Conservation (phyloP, 139 green algal genomes). For the Pleodorina starrii region DNA sequence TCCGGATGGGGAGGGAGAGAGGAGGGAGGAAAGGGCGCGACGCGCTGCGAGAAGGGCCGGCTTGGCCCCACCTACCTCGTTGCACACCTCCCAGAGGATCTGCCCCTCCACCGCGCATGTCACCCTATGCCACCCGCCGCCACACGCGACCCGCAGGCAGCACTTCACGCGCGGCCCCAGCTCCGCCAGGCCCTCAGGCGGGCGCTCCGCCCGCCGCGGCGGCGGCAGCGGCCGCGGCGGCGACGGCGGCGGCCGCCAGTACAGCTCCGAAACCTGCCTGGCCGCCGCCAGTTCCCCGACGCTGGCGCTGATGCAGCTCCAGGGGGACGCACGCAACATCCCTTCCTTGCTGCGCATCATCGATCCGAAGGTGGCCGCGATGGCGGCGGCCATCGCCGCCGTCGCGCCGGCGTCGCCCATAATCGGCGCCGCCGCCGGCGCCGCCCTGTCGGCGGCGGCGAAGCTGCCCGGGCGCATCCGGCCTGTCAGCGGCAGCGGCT, state of each 20-base stretch:
- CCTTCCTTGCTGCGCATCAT: slow-evolving; percentile 7
- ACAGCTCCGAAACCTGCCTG: background rate
- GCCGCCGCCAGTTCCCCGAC: background rate
- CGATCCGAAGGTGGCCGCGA: background rate
- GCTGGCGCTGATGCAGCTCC: background rate
- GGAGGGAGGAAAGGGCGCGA: too few relatives aligned
- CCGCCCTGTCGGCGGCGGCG: background rate
- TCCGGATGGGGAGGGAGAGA: too few relatives aligned
- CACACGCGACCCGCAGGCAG: background rate
- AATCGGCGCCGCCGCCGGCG: background rate
- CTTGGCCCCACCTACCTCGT: too few relatives aligned
- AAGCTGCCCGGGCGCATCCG: background rate
- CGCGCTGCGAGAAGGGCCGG: too few relatives aligned
- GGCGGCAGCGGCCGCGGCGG: background rate
- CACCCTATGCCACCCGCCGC: background rate
- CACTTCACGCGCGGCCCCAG: background rate
- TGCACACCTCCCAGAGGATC: too few relatives aligned
- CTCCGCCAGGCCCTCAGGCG: background rate
- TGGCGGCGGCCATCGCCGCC: background rate
- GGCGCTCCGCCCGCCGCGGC: background rate
- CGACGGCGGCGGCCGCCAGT: background rate
- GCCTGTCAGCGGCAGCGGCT: slow-evolving; percentile 16
- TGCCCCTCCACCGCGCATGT: too few relatives aligned
- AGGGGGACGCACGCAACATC: slow-evolving; percentile 42
- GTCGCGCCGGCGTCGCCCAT: background rate